Base-by-base conservation (phyloP, 345 rosid genomes). In the Rubroshorea leprosula region DNA sequence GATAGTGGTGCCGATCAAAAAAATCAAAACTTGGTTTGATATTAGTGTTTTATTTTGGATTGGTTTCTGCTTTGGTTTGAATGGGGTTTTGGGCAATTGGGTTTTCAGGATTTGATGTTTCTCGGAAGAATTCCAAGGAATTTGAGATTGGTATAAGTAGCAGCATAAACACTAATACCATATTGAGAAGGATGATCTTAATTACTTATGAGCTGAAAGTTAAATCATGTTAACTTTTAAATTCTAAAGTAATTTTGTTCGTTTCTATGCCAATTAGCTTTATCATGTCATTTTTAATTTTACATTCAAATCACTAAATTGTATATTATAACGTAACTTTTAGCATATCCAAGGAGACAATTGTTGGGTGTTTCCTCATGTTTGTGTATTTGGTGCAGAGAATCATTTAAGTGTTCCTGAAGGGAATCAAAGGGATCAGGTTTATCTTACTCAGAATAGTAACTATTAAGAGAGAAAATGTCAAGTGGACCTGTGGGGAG, bases 401-500 rank as follows among this genome's bases (percentile, higher is more conserved):
- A n/a, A n/a, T 13, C 7, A 35, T 1, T 35, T 35, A 1, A 3
- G 3, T 35, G 7, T 1, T 3, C 41, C 6, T 35, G 41, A 35
- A 35, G 41, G 12, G 1, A 2, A 2, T 35, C 11, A 35, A 35
- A 35, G 41, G 7, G 41, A 6, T 35, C 41, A 8, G 41, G 12
- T 35, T 35, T 6, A 1, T 35, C 41, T 3, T 35, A n/a, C n/a
- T n/a, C n/a, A 2, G 41, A 6, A 35, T 35, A 6, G 7, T 27
- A 27, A 27, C 31, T 8, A 27, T 27, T 27, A 3, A 27, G 41
- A 8, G 41, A 35, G 12, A 35, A 13, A 6, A 91, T 91, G 98
- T 85, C 96, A 0, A 87, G 75, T 69, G 92, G 85, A 72, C 43
- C 84, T 5, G 83, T 68, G 48, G 84, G 88, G 68, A 79, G 92